Evolutionary conservation across 495 filamentous ascomycete species (phyloP).

Genomic region (Trichoderma erinaceum): DNA sequence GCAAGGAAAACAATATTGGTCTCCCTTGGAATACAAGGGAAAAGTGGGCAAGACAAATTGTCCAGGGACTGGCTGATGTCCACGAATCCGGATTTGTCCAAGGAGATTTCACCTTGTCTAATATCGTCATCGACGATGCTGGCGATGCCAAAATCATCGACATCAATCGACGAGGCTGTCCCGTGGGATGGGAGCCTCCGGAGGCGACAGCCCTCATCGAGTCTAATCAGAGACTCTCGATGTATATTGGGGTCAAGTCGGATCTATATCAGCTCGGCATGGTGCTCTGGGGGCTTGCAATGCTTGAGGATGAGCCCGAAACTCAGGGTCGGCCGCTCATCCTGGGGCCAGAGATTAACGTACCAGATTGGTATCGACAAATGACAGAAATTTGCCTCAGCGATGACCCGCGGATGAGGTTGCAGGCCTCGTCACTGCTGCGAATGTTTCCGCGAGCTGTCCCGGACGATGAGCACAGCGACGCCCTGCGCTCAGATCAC

Average conservation of each 20-base stretch:
- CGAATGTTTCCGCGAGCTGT: slow-evolving; percentile 35
- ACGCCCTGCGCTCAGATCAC: neutral
- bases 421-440: slow-evolving; percentile 38
- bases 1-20: slow-evolving; percentile 42
- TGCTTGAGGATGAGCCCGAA: slow-evolving; percentile 85
- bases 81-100: slow-evolving; percentile 97
- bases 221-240: slow-evolving; percentile 86
- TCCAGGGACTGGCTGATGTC: slow-evolving; percentile 83
- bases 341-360: slow-evolving; percentile 33
- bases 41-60: slow-evolving; percentile 89
- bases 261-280: slow-evolving; percentile 94
- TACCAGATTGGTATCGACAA: slow-evolving; percentile 39
- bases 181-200: slow-evolving; percentile 95
- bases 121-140: slow-evolving; percentile 84
- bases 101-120: slow-evolving; percentile 93
- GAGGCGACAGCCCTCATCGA: slow-evolving; percentile 84
- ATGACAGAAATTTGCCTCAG: slow-evolving; percentile 42
- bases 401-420: slow-evolving; percentile 36
- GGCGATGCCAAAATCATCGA: slow-evolving; percentile 95
- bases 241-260: slow-evolving; percentile 98
- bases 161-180: slow-evolving; percentile 93
- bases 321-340: slow-evolving; percentile 64
- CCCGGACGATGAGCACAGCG: slow-evolving; percentile 24
- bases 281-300: slow-evolving; percentile 91
- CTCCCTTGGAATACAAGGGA: slow-evolving; percentile 73